Base-by-base conservation (phyloP, 306 rosid species). In the Inga oerstediana region DNA sequence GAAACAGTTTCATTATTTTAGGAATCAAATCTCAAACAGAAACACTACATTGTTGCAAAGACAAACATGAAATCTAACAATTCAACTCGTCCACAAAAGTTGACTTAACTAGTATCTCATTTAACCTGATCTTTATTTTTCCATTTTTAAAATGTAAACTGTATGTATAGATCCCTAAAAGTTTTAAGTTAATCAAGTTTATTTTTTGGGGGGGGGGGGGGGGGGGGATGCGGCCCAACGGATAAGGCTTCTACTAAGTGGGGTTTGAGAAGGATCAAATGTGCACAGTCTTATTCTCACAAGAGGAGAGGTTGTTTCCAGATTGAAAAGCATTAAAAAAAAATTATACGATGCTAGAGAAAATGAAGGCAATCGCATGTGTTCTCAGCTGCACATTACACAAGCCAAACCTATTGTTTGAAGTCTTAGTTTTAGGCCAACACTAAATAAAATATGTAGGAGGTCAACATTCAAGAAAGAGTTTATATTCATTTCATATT, bases 221-320 rank as follows among this genome's bases (percentile, higher is more conserved):
- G 37, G 4, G 1, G 0, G 1, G 7, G 5, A 39, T 39, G 7
- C 8, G 43, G 8, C 43, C 8, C 43, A 6, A 0, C 1, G 0
- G 0, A 39, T 6, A 39, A 39, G 1, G 0, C 43, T 39, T 39
- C 8, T 8, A 39, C 1, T 39, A 39, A 1, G 8, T 39, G 8
- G 6, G 7, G 8, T 39, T 1, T 39, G 0, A 39, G 43, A 39
- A 37, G 7, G 43, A 1, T 39, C 1, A 39, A 1, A 39, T 39
- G 1, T 39, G 6, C 8, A 1, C 43, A 39, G 1, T 7, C 43
- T 6, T 6, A 39, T 0, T 4, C 43, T 7, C 1, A 39, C 1
- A 39, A 39, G 8, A 0, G 7, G 8, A 39, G 8, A 37, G 1
- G 43, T 39, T 39, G 8, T 39, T 39, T 39, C 8, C 43, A 39